Evolutionary conservation across 2,329 filamentous ascomycete genomes (phyloP).

Genomic region (Aureobasidium zeae): DNA sequence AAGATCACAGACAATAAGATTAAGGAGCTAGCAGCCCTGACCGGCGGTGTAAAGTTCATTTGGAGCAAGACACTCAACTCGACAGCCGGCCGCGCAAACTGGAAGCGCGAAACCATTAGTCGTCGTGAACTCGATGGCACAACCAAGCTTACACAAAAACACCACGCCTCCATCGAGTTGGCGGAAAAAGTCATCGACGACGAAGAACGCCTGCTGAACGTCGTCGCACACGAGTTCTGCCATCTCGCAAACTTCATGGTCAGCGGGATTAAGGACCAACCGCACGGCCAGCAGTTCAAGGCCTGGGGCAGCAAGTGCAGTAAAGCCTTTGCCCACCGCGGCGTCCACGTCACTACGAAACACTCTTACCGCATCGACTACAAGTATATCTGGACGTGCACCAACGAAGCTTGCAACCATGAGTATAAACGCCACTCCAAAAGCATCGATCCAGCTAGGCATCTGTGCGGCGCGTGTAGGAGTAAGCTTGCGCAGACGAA

Average conservation of each 20-base stretch:
- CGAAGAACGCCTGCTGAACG: conserved; percentile 70
- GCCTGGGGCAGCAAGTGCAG: conserved; percentile 55
- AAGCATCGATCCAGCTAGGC: conserved; percentile 64
- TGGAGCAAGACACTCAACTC: conserved; percentile 75
- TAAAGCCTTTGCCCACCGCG: conserved; percentile 49
- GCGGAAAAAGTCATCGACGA: conserved; percentile 80
- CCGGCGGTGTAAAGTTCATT: conserved; percentile 60
- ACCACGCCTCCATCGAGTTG: conserved; percentile 70
- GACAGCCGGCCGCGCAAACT: conserved; percentile 57
- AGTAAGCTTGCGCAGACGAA: conserved; percentile 62
- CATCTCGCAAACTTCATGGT: conserved; percentile 91
- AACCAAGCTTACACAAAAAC: conserved; percentile 24
- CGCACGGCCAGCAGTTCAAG: conserved; percentile 81
- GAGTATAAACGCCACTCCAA: conserved; percentile 79
- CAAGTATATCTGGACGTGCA: conserved; percentile 82
- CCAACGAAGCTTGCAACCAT: conserved; percentile 45
- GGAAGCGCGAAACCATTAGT: conserved; percentile 38
- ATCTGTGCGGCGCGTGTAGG: conserved; percentile 72
- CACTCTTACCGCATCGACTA: conserved; percentile 86
- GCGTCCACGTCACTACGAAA: conserved; percentile 74
- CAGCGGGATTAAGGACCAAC: conserved; percentile 60
- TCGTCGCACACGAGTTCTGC: conserved; percentile 93
- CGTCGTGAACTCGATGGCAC: conserved; percentile 19
- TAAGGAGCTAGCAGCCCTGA: conserved; percentile 46
- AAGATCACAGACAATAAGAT: conserved; percentile 55